These are phyloP conservation scores for Sclerospora graminicola DNA, from an alignment of 352 stramenopile genomes.

Conservation along the genomic window DNA sequence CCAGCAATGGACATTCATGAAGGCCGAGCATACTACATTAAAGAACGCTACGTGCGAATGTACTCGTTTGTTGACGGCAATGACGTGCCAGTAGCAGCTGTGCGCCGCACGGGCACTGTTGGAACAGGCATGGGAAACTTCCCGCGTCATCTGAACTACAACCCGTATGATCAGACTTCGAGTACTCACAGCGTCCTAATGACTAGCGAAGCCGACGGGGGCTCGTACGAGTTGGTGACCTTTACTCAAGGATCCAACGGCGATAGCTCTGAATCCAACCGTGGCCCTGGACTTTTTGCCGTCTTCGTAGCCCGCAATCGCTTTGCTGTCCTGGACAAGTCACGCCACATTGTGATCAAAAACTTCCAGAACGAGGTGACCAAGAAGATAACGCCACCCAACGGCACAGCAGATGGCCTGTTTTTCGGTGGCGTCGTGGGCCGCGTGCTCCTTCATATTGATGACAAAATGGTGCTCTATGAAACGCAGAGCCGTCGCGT, in stretches of 20 bases:
- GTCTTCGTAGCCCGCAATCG: constrained; percentile 97
- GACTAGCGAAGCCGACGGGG: constrained; percentile 92
- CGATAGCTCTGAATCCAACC: constrained; percentile 88
- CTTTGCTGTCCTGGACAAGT: constrained; percentile 97
- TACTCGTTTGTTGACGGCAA: constrained; percentile 89
- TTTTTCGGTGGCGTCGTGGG: constrained; percentile 96
- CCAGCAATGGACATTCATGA: constrained; percentile 88
- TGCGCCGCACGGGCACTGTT: constrained; percentile 52
- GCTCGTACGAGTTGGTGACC: constrained; percentile 96
- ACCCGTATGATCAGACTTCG: constrained; percentile 91
- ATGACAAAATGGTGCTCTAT: constrained; percentile 98
- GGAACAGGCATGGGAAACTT: constrained; percentile 88
- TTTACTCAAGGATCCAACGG: constrained; percentile 75
- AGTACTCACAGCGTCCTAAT: constrained; percentile 86
- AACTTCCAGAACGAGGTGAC: constrained; percentile 99
- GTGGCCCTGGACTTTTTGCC: constrained; percentile 90
- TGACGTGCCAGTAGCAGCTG: constrained; percentile 62
- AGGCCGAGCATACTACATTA: constrained; percentile 92
- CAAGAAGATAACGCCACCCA: constrained; percentile 94
- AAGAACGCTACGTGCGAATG: constrained; percentile 96
- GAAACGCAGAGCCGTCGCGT: constrained; percentile 96
- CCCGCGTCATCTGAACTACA: constrained; percentile 92
- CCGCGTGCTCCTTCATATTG: constrained; percentile 93
- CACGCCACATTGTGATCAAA: constrained; percentile 95
- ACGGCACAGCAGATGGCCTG: constrained; percentile 91